Evolutionary conservation across 306 rosid genomes (phyloP), one percentile per base, ranked within the genome.

Genomic region (Castanea sativa): DNA sequence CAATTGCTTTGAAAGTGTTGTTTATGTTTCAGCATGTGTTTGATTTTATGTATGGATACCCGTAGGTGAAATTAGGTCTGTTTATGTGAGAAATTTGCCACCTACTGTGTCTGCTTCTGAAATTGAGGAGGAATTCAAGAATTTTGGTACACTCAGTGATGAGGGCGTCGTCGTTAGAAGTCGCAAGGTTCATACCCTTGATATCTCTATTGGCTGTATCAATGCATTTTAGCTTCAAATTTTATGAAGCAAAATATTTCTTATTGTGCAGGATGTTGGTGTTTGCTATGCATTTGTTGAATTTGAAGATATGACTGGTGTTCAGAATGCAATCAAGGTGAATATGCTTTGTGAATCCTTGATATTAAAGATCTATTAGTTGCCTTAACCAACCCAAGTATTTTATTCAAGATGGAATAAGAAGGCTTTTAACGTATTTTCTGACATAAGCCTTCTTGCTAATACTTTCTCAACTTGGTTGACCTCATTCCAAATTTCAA

Each of bases 261-360:
- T 23, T 71, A 75, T 25, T 80, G 60, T 82, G 73, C 95, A 94
- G 98, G 99, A 95, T 76, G 94, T 95, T 84, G 99, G 99, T 59
- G 93, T 93, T 56, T 93, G 99, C 88, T 95, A 95, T 30, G 99
- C 99, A 58, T 95, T 95, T 85, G 96, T 95, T 76, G 98, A 95
- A 83, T 95, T 95, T 35, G 96, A 93, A 89, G 97, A 93, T 70
- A 83, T 90, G 81, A 75, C 85, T 9, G 96, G 99, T 21, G 98
- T 95, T 80, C 96, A 87, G 63, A 95, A 91, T 79, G 98, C 99
- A 52, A 85, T 95, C 88, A 86, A 91, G 99, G 99, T 78, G 81
- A 5, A 65, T 55, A 27, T 74, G 18, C 13, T 55, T 55, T 56
- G 10, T 8, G 51, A 74, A 35, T 55, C 18, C 2, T 1, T 15